Evolutionary conservation across 257 asterid species (phyloP).

Genomic region (Solanum phureja): DNA sequence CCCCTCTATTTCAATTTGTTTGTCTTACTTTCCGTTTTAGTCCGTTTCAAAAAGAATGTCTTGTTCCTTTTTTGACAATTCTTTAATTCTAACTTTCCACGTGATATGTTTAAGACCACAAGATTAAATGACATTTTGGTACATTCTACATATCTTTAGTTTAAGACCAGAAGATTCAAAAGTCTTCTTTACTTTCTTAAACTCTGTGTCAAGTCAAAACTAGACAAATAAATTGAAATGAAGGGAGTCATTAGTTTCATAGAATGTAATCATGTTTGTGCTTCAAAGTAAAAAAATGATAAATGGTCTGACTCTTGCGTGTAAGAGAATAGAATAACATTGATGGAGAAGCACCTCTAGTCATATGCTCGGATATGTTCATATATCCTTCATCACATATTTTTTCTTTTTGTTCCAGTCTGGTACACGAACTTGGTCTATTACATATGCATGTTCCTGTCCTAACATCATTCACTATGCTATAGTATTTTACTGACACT

Average conservation of each 20-base stretch:
- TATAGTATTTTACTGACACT: background rate
- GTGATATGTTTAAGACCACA: no score
- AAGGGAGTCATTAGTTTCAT: background rate
- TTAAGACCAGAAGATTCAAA: no score
- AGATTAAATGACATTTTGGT: no score
- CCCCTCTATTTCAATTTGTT: conserved; percentile 11
- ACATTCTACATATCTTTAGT: no score
- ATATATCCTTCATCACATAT: background rate
- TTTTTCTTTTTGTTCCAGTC: background rate
- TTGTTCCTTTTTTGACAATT: no score
- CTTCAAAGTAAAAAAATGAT: background rate
- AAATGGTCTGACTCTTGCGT: background rate
- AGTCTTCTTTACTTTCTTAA: background rate
- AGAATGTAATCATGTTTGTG: background rate
- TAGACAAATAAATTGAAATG: background rate
- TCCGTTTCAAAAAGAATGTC: no score
- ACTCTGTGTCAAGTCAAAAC: background rate
- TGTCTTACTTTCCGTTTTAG: no score
- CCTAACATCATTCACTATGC: background rate
- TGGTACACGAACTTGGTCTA: background rate
- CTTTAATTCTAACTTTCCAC: no score
- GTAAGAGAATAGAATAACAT: background rate
- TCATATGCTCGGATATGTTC: background rate
- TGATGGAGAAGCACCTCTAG: background rate
- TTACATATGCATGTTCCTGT: background rate